Base-by-base conservation (phyloP, 768 basidiomycete genomes). In the Boletus reticuloceps region DNA sequence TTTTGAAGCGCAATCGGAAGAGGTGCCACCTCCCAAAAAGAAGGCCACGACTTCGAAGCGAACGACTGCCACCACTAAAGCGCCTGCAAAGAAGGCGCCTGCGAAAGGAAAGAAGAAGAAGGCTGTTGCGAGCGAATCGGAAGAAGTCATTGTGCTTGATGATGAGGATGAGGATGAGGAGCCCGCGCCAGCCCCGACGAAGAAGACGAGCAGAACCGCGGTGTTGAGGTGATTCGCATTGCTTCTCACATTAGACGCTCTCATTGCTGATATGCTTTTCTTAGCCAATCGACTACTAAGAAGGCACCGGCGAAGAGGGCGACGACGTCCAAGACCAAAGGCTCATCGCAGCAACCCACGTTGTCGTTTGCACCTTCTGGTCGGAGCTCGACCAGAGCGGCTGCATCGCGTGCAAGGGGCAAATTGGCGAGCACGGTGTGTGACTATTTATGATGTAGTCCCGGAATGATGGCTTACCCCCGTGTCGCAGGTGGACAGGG, bases 361-460 rank as follows among this genome's bases (percentile, higher is more conserved):
- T 68, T 91, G 51, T 80, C 72, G 36, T 91, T 91, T 58, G 80
- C 84, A 0, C 84, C 88, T 11, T 76, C 78, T 31, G 80, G 80
- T 8, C 74, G 85, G 9, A 69, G 62, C 34, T 79, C 84, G 16
- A 82, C 84, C 1, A 72, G 89, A 50, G 79, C 86, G 0, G 89
- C 90, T 14, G 89, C 90, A 8, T 77, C 83, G 17, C 84, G 76
- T 62, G 86, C 90, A 11, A 82, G 77, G 62, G 79, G 80, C 41
- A 89, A 74, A 70, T 81, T 88, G 71, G 79, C 82, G 4, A 72
- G 63, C 37, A 66, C 68, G 51, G 79, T 81, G 47, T 55, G 76
- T 70, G 49, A 45, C 29, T 13, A 16, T 22, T 13, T 13, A 8
- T 13, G 40, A 36, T 27, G n/a, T 39, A 12, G 9, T 9, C 45